These are phyloP conservation scores for Pseudozyma sp. DNA, from an alignment of 1,284 basidiomycete genomes.

Conservation along the genomic window DNA sequence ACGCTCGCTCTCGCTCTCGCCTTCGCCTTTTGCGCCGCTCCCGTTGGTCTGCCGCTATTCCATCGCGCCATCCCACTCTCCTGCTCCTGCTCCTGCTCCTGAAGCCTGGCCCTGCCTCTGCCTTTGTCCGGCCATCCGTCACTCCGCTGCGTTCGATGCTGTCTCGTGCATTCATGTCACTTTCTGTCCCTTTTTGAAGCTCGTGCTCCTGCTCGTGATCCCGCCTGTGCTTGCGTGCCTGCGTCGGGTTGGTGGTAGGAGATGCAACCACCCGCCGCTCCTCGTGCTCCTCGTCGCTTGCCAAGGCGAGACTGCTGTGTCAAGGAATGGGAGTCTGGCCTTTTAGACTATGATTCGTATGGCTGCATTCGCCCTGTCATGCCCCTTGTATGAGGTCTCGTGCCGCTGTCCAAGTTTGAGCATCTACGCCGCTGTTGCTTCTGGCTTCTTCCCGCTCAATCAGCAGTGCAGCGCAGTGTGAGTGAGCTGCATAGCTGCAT, in stretches of 20 bases:
- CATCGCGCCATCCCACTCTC: neutral
- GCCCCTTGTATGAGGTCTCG: neutral
- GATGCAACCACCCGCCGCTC: no score
- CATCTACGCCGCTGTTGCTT: slow-evolving; percentile 23
- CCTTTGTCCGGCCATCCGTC: neutral
- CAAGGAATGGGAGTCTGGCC: slow-evolving; percentile 1
- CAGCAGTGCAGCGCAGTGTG: neutral
- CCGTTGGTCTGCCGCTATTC: neutral
- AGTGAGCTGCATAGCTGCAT: neutral
- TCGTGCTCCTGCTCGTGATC: slow-evolving; percentile 9
- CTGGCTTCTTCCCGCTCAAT: slow-evolving; percentile 1
- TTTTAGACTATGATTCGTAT: slow-evolving; percentile 8
- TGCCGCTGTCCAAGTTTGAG: slow-evolving; percentile 21
- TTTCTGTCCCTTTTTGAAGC: neutral
- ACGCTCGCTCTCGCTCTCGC: neutral
- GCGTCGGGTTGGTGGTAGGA: no score
- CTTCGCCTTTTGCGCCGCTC: neutral
- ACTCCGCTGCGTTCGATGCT: slow-evolving; percentile 1
- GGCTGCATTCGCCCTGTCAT: neutral
- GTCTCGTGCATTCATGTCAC: neutral
- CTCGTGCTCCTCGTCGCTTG: neutral
- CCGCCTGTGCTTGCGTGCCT: slow-evolving; percentile 6
- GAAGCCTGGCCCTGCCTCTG: neutral
- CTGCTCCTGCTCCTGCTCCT: neutral
- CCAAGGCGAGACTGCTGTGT: neutral